Evolutionary conservation across 208 protist species (phyloP).

Genomic region (Trypanosoma caninum): DNA sequence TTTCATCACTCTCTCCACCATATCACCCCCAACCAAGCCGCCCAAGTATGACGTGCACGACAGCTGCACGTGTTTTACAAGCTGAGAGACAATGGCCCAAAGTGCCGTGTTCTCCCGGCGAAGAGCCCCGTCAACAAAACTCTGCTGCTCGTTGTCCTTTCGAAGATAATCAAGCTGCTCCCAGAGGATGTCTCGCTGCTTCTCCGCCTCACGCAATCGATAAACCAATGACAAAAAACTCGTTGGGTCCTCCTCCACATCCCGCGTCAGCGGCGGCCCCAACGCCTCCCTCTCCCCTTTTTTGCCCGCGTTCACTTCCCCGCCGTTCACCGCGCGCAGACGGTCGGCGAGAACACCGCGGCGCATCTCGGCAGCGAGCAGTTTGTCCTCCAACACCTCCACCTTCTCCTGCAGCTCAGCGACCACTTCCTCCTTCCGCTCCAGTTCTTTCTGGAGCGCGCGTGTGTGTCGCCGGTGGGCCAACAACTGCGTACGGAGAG

Average conservation of each 20-base stretch:
- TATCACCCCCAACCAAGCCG: background rate
- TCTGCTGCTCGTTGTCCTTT: conserved; percentile 18
- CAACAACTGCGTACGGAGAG: conserved; percentile 10
- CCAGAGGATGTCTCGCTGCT: background rate
- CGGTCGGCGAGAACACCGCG: conserved; percentile 15
- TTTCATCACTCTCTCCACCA: background rate
- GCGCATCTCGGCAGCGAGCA: conserved; percentile 1
- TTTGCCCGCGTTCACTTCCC: background rate
- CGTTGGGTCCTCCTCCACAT: conserved; percentile 17
- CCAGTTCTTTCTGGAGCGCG: conserved; percentile 17
- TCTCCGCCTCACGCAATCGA: background rate
- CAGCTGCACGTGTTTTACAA: conserved; percentile 16
- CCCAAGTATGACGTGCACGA: background rate
- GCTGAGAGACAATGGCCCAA: conserved; percentile 14
- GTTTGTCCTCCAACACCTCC: conserved; percentile 12
- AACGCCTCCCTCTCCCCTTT: background rate
- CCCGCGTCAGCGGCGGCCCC: background rate
- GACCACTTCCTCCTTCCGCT: background rate
- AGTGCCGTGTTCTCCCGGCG: conserved; percentile 25
- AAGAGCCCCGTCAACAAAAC: background rate
- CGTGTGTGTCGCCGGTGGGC: conserved; percentile 13
- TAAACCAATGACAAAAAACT: conserved; percentile 9
- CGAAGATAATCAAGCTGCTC: conserved; percentile 10
- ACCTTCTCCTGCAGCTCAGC: conserved; percentile 1
- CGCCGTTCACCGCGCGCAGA: conserved; percentile 4